Base-by-base conservation (phyloP, 2,329 filamentous ascomycete genomes). In the Alternaria incomplexa region DNA sequence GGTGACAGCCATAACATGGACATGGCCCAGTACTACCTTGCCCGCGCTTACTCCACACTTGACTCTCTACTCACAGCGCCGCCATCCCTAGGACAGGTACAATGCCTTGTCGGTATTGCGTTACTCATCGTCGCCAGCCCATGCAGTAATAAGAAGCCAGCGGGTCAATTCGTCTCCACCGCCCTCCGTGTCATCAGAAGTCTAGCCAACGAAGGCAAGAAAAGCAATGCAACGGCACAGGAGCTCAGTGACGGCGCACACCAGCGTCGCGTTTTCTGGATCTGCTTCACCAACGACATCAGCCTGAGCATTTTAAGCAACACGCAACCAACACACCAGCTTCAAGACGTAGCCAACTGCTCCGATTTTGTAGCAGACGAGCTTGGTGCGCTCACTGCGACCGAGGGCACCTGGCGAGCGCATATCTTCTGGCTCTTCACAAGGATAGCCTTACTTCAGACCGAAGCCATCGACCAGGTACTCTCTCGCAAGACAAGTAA, bases 231-330 rank as follows among this genome's bases (percentile, higher is more conserved):
- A n/a, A 36, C 26, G n/a, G n/a, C 30, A 11, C 48, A 54, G 3
- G 5, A 23, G 45, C 17, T 55, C 2, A 53, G 50, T n/a, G 66
- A 73, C 11, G 46, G 65, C 6, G 65, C 72, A 53, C 69, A 75
- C 25, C 57, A 73, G 45, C 59, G 65, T 7, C 65, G 72, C 5
- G 65, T 72, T 5, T 74, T 74, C 55, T 74, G 73, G 70, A 63
- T 75, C 15, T 69, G 66, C 10, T 75, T 73, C 59, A 60, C 70
- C 36, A 55, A 62, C 6, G 68, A 70, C 32, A 70, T 69, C 2
- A 69, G 61, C 5, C 55, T 65, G 17, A 66, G 56, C 20, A 67
- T 74, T 4, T 17, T 71, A 6, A 64, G 62, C 17, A 73, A 70
- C 26, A 54, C 63, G 10, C 67, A 67, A 0, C 68, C 60, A 3